Evolutionary conservation across 73 alveolate genomes (phyloP).

Genomic region (Symbiodinium pilosum): DNA sequence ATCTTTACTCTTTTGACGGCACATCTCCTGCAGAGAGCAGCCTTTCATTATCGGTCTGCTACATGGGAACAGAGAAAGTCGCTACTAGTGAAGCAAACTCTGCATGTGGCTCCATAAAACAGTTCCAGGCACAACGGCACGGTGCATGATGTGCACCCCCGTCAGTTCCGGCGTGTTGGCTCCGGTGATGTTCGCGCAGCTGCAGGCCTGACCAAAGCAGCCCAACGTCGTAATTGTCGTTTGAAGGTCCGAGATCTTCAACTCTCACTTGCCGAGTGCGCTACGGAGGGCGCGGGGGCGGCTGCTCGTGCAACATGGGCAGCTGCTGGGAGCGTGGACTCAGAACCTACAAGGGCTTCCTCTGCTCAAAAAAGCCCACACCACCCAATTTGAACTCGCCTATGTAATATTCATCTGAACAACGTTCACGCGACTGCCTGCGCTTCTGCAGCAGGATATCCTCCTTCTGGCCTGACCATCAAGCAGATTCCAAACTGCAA

Average conservation of each 20-base stretch:
- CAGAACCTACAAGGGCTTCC: neutral
- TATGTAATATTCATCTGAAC: no score
- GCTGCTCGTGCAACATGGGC: constrained; percentile 35
- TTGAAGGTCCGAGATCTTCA: no score
- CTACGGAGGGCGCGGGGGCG: constrained; percentile 74
- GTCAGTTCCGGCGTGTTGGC: constrained; percentile 7
- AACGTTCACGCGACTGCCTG: no score
- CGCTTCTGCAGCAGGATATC: neutral
- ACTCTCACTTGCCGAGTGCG: neutral
- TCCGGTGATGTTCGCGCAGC: neutral
- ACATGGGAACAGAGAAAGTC: neutral
- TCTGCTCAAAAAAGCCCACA: neutral
- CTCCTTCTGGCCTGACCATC: neutral
- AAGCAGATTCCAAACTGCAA: no score
- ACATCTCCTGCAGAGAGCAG: neutral
- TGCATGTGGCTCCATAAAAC: no score
- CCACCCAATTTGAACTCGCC: no score
- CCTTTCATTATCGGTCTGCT: neutral
- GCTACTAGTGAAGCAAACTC: no score
- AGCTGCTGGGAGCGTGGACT: neutral
- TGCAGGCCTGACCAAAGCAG: neutral
- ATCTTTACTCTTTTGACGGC: no score
- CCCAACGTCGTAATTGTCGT: no score
- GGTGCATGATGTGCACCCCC: no score
- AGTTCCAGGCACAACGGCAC: no score